A percentile compares a stretch with the other conserved stretches of the same genome.
These are phyloP conservation scores for Sicyos baderoa DNA, from an alignment of 306 rosid genomes.

Conservation along the genomic window DNA sequence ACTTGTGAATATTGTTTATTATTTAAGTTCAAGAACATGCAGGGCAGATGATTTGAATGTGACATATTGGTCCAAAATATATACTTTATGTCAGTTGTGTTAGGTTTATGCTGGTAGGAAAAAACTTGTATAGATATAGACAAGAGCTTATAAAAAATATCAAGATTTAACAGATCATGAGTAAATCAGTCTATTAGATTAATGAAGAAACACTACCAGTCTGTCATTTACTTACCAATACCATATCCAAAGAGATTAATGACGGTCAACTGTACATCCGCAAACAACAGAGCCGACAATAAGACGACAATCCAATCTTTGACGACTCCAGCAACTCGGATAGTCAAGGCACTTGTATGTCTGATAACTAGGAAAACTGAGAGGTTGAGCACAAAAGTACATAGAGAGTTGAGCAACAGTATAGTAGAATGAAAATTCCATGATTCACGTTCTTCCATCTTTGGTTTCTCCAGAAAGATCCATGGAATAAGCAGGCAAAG, in stretches of 20 bases:
- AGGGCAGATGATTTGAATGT: too few species aligned
- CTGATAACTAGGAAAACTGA: constrained; percentile 96
- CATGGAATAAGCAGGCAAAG: constrained; percentile 85
- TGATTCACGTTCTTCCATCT: constrained; percentile 67
- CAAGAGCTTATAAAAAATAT: neutral
- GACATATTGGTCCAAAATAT: too few species aligned
- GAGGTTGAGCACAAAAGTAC: constrained; percentile 91
- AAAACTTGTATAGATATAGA: neutral
- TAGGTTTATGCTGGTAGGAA: too few species aligned
- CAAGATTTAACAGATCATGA: neutral
- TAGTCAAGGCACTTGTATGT: constrained; percentile 98
- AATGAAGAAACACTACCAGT: neutral
- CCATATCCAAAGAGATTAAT: constrained; percentile 88
- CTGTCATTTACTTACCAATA: constrained; percentile 56
- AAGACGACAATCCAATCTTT: constrained; percentile 98
- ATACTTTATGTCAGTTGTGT: too few species aligned
- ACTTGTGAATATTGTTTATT: neutral
- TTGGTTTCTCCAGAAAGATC: constrained; percentile 87
- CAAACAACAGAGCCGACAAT: constrained; percentile 79
- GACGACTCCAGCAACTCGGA: constrained; percentile 98
- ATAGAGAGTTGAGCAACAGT: constrained; percentile 74
- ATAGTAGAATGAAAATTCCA: constrained; percentile 83
- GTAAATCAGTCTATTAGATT: neutral
- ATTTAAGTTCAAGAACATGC: too few species aligned
- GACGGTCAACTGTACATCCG: constrained; percentile 82